Base-by-base conservation (phyloP, 129 eudicot species). In the Lactuca sativa region DNA sequence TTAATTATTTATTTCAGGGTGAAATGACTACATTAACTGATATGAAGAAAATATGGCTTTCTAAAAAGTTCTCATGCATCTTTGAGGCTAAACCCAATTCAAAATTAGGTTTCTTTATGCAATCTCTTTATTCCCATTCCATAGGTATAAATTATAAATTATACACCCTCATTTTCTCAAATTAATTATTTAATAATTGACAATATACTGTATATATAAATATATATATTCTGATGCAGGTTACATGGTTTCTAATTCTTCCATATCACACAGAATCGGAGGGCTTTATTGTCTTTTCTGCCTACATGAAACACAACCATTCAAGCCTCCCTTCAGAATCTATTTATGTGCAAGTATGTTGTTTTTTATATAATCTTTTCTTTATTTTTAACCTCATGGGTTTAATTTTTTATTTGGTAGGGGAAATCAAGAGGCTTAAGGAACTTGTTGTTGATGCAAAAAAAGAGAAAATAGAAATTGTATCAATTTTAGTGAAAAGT, bases 241-340 rank as follows among this genome's bases (percentile, higher is more conserved):
- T 67, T 78, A 91, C 81, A 74, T 88, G 81, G 64, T 62, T 49
- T 83, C 93, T 67, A 56, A 77, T 64, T 58, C 41, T 40, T 74
- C 95, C 53, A 59, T 86, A 53, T 78, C 83, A 32, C 83, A 72
- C 40, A 84, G 91, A 77, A 49, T 88, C 69, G 96, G 97, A 47
- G 96, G 93, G 54, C 86, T 92, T 17, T 92, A 86, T 70, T 88
- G 89, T 76, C 86, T 88, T 60, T 92, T 86, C 81, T 92, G 97
- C 79, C 83, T 92, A 43, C 88, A 82, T 34, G 95, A 92, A 80
- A 86, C 95, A 36, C 97, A 92, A 68, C 93, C 95, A 38, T 88
- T 82, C 78, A 92, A 92, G 56, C 96, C 97, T 56, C 91, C 96
- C 31, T 92, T 80, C 84, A 83, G 71, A 64, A 82, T 92, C 38